Conservation (phyloP, 352 stramenopile genomes). For the Phytopythium oedochilum region DNA sequence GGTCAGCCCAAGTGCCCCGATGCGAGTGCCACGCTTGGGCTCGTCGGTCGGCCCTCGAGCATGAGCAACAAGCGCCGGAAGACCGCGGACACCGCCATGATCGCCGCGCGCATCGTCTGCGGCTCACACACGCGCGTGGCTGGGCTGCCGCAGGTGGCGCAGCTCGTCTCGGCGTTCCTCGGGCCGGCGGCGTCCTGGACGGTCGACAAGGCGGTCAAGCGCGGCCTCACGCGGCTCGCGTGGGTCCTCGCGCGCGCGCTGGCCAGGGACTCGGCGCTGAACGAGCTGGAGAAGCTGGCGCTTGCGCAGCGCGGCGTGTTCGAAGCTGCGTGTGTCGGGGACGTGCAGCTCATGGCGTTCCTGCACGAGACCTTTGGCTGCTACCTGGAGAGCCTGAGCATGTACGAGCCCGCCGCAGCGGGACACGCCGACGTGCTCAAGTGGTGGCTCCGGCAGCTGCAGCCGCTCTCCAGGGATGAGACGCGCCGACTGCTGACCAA, state of each 20-base stretch:
- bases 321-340: background rate
- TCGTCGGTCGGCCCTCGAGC: background rate
- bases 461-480: background rate
- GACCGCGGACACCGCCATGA: background rate
- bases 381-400: background rate
- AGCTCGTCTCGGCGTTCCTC: slow-evolving; percentile 21
- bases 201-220: background rate
- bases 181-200: slow-evolving; percentile 16
- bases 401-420: background rate
- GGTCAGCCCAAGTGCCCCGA: too few species aligned
- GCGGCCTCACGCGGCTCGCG: background rate
- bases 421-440: background rate
- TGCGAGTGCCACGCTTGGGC: too few species aligned
- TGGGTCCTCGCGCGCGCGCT: background rate
- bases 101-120: background rate
- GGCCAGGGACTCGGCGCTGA: background rate
- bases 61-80: background rate
- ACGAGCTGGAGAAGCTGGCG: background rate
- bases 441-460: slow-evolving; percentile 2
- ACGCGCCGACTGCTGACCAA: background rate
- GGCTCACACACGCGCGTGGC: background rate
- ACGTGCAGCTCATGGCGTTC: background rate
- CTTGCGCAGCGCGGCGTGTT: background rate
- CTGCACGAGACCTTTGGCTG: background rate
- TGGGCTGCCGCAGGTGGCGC: slow-evolving; percentile 17